These are phyloP conservation scores for Pseudogymnoascus verrucosus DNA, from an alignment of 2,329 filamentous ascomycete species.

Conservation along the genomic window DNA sequence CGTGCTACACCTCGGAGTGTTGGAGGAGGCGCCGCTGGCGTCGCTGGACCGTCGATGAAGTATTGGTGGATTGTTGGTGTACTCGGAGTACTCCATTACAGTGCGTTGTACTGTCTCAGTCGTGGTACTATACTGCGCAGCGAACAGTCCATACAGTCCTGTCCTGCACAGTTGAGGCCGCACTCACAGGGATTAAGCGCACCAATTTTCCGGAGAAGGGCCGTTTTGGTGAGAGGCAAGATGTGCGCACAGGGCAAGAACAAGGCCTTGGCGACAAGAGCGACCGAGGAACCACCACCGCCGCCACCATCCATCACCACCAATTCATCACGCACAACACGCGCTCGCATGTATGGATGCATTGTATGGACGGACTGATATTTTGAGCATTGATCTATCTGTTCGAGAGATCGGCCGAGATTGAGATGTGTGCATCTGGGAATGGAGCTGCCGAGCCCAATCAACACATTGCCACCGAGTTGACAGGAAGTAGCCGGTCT, in stretches of 20 bases:
- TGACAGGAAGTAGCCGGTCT: background rate
- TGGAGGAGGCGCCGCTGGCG: background rate
- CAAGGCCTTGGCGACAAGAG: background rate
- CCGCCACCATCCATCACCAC: background rate
- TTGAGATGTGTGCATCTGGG: background rate
- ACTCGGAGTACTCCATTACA: background rate
- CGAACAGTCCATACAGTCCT: background rate
- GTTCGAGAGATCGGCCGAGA: background rate
- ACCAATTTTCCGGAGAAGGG: slow-evolving; percentile 6
- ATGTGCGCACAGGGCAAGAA: slow-evolving; percentile 1
- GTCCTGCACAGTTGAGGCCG: background rate
- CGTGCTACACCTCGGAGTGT: background rate
- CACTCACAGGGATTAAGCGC: background rate
- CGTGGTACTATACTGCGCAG: background rate
- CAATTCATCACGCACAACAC: background rate
- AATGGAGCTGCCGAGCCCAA: background rate
- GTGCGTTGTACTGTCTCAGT: background rate
- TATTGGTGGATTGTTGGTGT: background rate
- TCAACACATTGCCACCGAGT: background rate
- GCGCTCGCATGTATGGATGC: slow-evolving; percentile 3
- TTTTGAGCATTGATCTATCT: background rate
- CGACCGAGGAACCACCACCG: slow-evolving; percentile 2
- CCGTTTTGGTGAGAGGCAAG: slow-evolving; percentile 1
- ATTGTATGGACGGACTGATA: background rate
- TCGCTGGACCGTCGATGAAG: background rate